Percentiles rank a stretch among this genome's conserved stretches.
Evolutionary conservation across 2,329 filamentous ascomycete genomes (phyloP).

Genomic region (Leptographium wingfieldii): DNA sequence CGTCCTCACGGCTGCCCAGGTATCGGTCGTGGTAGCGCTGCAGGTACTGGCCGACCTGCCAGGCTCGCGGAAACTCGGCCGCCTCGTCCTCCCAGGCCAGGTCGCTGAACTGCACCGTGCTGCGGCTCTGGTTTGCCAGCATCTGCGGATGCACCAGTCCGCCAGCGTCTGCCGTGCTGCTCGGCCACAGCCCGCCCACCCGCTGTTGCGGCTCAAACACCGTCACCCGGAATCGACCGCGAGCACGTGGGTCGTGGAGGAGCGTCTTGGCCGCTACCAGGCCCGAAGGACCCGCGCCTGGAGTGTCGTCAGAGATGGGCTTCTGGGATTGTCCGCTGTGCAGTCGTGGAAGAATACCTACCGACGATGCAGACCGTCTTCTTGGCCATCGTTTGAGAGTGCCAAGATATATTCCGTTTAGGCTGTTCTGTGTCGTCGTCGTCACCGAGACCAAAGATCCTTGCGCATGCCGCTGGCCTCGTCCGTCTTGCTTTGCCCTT

Average conservation of each 20-base stretch:
- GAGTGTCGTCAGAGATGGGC: background rate
- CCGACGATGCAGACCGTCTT: slow-evolving; percentile 42
- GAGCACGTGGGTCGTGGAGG: slow-evolving; percentile 40
- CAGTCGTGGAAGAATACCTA: slow-evolving; percentile 10
- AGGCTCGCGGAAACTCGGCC: slow-evolving; percentile 61
- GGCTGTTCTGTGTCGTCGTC: no score
- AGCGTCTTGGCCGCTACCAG: slow-evolving; percentile 62
- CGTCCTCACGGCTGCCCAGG: slow-evolving; percentile 22
- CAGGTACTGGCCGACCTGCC: slow-evolving; percentile 64
- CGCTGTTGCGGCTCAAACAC: slow-evolving; percentile 54
- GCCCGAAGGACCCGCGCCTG: slow-evolving; percentile 57
- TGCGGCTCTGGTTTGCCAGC: slow-evolving; percentile 62
- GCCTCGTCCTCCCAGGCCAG: slow-evolving; percentile 47
- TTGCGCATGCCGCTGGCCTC: background rate
- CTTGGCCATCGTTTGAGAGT: background rate
- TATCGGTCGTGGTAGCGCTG: slow-evolving; percentile 50
- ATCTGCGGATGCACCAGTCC: slow-evolving; percentile 53
- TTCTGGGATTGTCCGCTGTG: no score
- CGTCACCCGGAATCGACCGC: slow-evolving; percentile 49
- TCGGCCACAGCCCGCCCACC: slow-evolving; percentile 71
- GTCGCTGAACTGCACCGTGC: slow-evolving; percentile 63
- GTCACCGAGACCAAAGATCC: no score
- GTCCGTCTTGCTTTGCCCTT: background rate
- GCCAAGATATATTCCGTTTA: no score
- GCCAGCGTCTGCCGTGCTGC: slow-evolving; percentile 30